Evolutionary conservation across 2,329 filamentous ascomycete species (phyloP), one percentile per base, ranked within the genome.

Genomic region (Neobulgaria alba): DNA sequence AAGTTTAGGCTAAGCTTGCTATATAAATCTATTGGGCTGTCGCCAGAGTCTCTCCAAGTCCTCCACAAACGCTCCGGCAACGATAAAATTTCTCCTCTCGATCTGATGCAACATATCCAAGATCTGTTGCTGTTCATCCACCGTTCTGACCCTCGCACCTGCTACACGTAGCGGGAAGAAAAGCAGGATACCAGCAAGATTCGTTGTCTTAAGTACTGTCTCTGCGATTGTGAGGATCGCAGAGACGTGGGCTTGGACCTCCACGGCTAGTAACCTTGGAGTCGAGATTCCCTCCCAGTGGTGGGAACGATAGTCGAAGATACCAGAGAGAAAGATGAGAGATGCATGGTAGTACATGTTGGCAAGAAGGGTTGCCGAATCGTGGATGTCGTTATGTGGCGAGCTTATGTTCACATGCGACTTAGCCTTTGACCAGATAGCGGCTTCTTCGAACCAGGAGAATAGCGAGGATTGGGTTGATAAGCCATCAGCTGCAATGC

Each of bases 121-220:
- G 9, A 53, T 46, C 14, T 9, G 5, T 9, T 4, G 4, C 15
- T 38, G 42, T 18, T 54, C 33, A 10, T 30, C 29, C 8, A 21
- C 14, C 3, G 29, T 40, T 5, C 20, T 41, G 3, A 44, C 47
- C 30, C 52, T 46, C 12, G 50, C 49, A 29, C 52, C 50, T 10
- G 52, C 50, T 2, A 54, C 49, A 29, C 50, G 29, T 12, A 54
- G 33, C 7, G 52, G 47, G 32, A 54, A 54, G 31, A 54, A 47
- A 30, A 50, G 46, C 18, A 54, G 31, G 10, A 47, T 29, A 4
- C 49, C 43, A 8, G 42, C 43, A 5, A 54, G 31, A 14, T 41
- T 46, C 7, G 48, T 51, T 3, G 36, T 50, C 5, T 39, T 23
- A 10, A 52, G 33, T 7, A 43, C 48, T 3, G 34, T n/a, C 14